Evolutionary conservation across 192 early-diverging fungal species (phyloP).

Genomic region (Backusella parvicylindrica): DNA sequence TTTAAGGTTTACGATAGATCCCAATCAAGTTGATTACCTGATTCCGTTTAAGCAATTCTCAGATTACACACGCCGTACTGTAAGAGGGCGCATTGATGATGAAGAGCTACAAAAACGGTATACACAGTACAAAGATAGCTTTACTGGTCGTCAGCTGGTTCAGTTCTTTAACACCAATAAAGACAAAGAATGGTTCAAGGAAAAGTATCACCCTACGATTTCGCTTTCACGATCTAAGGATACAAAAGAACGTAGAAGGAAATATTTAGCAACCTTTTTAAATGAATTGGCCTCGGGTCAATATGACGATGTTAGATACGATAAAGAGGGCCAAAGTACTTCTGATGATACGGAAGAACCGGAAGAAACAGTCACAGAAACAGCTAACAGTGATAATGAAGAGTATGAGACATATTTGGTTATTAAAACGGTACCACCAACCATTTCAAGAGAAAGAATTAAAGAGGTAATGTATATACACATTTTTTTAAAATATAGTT

Average conservation of each 20-base stretch:
- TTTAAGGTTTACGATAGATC: constrained; percentile 53
- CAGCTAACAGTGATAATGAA: background rate
- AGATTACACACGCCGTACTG: constrained; percentile 62
- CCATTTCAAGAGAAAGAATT: constrained; percentile 58
- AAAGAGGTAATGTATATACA: constrained; percentile 47
- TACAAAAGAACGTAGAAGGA: constrained; percentile 52
- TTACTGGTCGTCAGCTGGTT: constrained; percentile 58
- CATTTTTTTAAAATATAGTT: background rate
- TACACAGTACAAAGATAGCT: constrained; percentile 80
- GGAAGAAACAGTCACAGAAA: constrained; percentile 18
- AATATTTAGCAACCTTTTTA: constrained; percentile 57
- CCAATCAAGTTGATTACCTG: constrained; percentile 70
- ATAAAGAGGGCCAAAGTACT: constrained; percentile 37
- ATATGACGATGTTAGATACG: constrained; percentile 59
- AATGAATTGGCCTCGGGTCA: constrained; percentile 64
- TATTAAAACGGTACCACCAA: constrained; percentile 75
- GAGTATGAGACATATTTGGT: constrained; percentile 53
- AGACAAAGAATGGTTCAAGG: constrained; percentile 88
- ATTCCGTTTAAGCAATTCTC: constrained; percentile 73
- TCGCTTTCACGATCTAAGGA: constrained; percentile 53
- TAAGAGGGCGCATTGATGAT: constrained; percentile 59
- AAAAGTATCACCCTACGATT: constrained; percentile 83
- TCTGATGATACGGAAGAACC: background rate
- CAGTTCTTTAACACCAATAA: constrained; percentile 78
- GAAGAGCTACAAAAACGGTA: constrained; percentile 81